Base-by-base conservation (phyloP, 2,329 filamentous ascomycete genomes). In the Hortaea werneckii region DNA sequence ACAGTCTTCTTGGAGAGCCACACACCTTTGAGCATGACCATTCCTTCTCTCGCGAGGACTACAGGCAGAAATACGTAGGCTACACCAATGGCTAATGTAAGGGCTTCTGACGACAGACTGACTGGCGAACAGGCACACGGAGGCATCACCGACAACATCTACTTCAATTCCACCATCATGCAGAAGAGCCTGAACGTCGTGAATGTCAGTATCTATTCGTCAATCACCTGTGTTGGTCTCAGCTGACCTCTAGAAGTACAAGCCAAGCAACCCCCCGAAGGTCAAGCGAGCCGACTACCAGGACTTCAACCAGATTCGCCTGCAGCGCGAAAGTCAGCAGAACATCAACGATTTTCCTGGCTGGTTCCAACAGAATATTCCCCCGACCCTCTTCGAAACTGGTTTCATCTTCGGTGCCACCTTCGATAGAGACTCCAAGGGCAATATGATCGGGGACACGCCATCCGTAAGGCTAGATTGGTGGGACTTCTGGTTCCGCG, bases 1-100 rank as follows among this genome's bases (percentile, higher is more conserved):
- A 7, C 30, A 34, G 30, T 7, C 7, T 34, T n/a, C 30, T 34
- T n/a, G 30, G 30, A 34, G 30, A 34, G 30, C 30, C 30, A n/a
- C 30, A 35, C 30, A 40, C 46, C 12, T 48, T 48, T 38, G 46
- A 48, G 40, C 46, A 48, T 35, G 46, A 48, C 43, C 43, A 48
- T 37, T 48, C 46, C 20, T 48, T 37, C 38, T 48, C 46, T 6
- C 46, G 46, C 13, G 29, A 48, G 29, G 46, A 48, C 42, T 48
- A 48, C 29, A 45, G 41, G 32, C 43, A 48, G 42, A 37, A 37
- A 11, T 43, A n/a, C 26, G 29, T 43, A 43, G 5, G 29, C 6
- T 8, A n/a, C n/a, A n/a, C n/a, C n/a, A n/a, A n/a, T n/a, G n/a
- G n/a, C n/a, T n/a, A n/a, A n/a, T n/a, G n/a, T n/a, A n/a, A n/a